Base-by-base conservation (phyloP, 1,284 basidiomycete genomes). In the Xanthoconium separans region DNA sequence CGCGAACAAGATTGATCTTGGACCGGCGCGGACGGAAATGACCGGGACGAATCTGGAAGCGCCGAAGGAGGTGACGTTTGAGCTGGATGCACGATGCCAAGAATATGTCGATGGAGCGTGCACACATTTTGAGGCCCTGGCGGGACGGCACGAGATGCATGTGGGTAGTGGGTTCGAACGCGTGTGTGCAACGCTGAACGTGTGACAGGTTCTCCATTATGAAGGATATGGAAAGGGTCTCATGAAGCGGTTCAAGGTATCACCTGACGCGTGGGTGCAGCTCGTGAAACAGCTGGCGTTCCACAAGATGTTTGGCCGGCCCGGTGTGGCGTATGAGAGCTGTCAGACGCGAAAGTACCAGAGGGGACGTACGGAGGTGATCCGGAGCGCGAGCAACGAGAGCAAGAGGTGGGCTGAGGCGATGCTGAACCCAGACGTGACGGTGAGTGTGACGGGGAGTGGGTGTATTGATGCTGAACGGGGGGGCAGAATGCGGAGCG, bases 221-320 rank as follows among this genome's bases (percentile, higher is more conserved):
- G 87, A 91, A 64, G 91, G 86, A 3, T 98, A 96, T 73, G 96
- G 96, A 58, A 96, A 97, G 75, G 79, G 84, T 59, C 74, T 83
- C 53, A 95, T 97, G 77, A 98, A 98, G 77, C 82, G 81, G 61
- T 89, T 87, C 82, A 91, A 91, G 70, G 81, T 85, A 44, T 95
- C 93, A 2, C 96, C 97, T 0, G 96, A 99, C 69, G 93, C 93
- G 16, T 96, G 94, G 87, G 93, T 83, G 11, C 96, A 99, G 76
- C 82, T 98, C 59, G 86, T 94, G 61, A 97, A 97, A 77, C 96
- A 98, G 73, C 84, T 98, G 43, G 96, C 95, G 20, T 97, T 91
- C 78, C 87, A 89, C 73, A 93, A 93, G 74, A 84, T 97, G 80
- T 83, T 80, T 65, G 80, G 81, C 24, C 82, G 91, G 22, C 86